These are phyloP conservation scores for Pichia nanzhaoensis DNA, from an alignment of 805 yeast species.

Conservation along the genomic window DNA sequence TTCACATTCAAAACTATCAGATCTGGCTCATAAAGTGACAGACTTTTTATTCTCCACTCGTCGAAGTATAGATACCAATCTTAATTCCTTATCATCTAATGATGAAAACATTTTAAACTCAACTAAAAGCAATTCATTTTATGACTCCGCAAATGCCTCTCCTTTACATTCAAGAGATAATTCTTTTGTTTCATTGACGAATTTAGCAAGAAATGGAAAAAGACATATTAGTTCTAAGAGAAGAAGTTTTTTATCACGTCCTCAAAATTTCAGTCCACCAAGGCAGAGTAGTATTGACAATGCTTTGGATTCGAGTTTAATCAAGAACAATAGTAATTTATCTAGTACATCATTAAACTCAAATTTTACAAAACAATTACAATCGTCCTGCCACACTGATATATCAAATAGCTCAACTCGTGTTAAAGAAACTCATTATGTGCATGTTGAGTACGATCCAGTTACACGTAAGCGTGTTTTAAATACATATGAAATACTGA, in stretches of 20 bases:
- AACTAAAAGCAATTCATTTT: background rate
- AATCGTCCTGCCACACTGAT: background rate
- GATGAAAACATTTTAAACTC: background rate
- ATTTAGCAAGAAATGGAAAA: constrained; percentile 13
- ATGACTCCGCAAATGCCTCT: constrained; percentile 11
- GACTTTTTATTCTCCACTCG: constrained; percentile 21
- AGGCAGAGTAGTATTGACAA: constrained; percentile 5
- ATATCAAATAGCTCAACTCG: constrained; percentile 3
- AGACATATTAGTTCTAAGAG: constrained; percentile 8
- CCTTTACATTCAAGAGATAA: constrained; percentile 20
- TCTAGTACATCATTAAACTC: constrained; percentile 8
- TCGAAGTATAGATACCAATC: constrained; percentile 14
- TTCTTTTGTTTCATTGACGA: constrained; percentile 24
- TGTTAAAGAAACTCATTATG: constrained; percentile 79
- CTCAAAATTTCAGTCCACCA: constrained; percentile 10
- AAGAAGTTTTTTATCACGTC: constrained; percentile 8
- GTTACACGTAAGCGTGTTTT: constrained; percentile 70
- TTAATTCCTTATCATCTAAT: background rate
- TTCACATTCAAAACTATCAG: constrained; percentile 24
- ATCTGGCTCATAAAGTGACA: constrained; percentile 26
- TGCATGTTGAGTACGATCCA: constrained; percentile 85
- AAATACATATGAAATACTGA: constrained; percentile 82
- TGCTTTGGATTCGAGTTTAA: constrained; percentile 4
- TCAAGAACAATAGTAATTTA: background rate
- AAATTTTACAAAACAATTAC: background rate